A percentile compares a stretch with the other conserved stretches of the same genome.
Evolutionary conservation across 148 eudicot species (phyloP).

Genomic region (Fagopyrum homotropicum): DNA sequence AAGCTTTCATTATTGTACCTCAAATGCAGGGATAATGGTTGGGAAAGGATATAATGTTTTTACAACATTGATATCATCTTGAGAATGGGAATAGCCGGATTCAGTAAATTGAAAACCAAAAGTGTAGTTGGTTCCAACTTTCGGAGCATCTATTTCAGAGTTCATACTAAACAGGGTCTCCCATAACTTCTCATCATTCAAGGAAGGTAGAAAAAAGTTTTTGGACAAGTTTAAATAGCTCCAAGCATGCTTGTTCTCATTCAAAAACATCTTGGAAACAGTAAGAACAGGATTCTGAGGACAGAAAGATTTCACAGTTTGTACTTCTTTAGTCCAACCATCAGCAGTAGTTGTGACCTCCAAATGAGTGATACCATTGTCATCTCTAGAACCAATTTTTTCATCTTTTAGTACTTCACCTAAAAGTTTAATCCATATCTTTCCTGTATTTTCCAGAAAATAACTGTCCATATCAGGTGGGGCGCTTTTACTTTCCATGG

Average conservation of each 20-base stretch:
- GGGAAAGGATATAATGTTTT: slow-evolving; percentile 78
- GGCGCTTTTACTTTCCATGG: slow-evolving; percentile 16
- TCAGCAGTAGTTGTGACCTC: slow-evolving; percentile 20
- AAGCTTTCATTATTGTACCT: slow-evolving; percentile 35
- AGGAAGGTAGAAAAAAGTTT: slow-evolving; percentile 59
- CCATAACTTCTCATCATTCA: slow-evolving; percentile 70
- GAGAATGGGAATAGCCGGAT: slow-evolving; percentile 44
- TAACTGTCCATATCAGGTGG: slow-evolving; percentile 16
- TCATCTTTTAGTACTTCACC: slow-evolving; percentile 39
- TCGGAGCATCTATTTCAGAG: slow-evolving; percentile 18
- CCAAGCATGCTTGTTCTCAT: slow-evolving; percentile 47
- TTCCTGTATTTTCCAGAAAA: slow-evolving; percentile 28
- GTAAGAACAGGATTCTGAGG: slow-evolving; percentile 74
- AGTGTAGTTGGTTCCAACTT: slow-evolving; percentile 37
- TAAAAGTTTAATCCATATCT: slow-evolving; percentile 56
- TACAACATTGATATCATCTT: slow-evolving; percentile 39
- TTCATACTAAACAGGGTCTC: slow-evolving; percentile 43
- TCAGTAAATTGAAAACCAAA: slow-evolving; percentile 67
- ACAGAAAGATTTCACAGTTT: slow-evolving; percentile 30
- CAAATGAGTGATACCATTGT: slow-evolving; percentile 11
- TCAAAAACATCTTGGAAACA: slow-evolving; percentile 50
- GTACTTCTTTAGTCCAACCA: slow-evolving; percentile 23
- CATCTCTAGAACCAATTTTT: slow-evolving; percentile 20
- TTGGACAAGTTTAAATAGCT: slow-evolving; percentile 49
- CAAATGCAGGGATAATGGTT: slow-evolving; percentile 71